Evolutionary conservation across 805 yeast species (phyloP).

Genomic region (Sugiyamaella chiloensis): DNA sequence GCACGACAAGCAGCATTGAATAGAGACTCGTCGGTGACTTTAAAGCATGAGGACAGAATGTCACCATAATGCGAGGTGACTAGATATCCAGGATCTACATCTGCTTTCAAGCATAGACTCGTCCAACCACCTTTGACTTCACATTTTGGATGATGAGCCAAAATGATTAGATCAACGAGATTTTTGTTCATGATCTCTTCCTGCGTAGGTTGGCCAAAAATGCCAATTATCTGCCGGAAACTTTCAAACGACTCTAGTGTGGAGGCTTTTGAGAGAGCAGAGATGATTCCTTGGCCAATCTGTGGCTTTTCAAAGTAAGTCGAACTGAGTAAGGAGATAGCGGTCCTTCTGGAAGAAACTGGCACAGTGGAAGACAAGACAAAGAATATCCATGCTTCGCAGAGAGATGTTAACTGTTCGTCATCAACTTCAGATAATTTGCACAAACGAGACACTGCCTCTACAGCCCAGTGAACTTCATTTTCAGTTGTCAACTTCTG

Average conservation of each 20-base stretch:
- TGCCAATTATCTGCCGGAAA: conserved; percentile 1
- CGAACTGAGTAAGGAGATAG: background rate
- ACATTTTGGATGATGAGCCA: conserved; percentile 44
- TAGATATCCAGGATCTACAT: conserved; percentile 61
- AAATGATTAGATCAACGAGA: conserved; percentile 33
- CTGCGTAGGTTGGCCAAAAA: conserved; percentile 8
- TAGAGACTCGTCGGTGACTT: conserved; percentile 26
- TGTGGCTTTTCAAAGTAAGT: conserved; percentile 3
- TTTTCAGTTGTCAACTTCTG: conserved; percentile 16
- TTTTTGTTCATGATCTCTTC: conserved; percentile 15
- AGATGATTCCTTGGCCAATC: background rate
- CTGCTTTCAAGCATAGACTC: conserved; percentile 58
- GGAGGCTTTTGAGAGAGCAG: background rate
- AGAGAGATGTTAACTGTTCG: background rate
- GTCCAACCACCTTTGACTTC: conserved; percentile 66
- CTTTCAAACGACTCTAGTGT: background rate
- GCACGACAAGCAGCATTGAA: conserved; percentile 26
- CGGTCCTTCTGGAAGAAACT: background rate
- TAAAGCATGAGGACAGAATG: conserved; percentile 26
- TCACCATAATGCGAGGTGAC: conserved; percentile 34
- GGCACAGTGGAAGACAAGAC: conserved; percentile 2
- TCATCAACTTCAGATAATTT: background rate
- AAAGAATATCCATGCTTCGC: conserved; percentile 6
- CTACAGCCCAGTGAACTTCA: conserved; percentile 16
- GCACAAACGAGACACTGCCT: conserved; percentile 3